A percentile compares a stretch with the other conserved stretches of the same genome.
Conservation (phyloP, 768 basidiomycete species). For the Cyclocybe cylindracea region DNA sequence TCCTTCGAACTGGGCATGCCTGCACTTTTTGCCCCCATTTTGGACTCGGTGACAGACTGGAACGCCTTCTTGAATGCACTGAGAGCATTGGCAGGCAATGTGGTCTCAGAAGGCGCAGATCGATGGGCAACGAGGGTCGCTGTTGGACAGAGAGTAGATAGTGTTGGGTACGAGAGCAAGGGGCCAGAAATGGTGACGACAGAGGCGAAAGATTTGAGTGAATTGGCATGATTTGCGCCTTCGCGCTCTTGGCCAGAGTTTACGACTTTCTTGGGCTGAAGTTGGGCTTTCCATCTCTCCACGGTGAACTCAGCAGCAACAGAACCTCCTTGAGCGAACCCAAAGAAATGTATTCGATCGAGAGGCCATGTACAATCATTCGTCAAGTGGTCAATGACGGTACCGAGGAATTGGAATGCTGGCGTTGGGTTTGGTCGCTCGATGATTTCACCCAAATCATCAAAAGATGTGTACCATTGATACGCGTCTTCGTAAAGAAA, state of each 20-base stretch:
- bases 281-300: slow-evolving; percentile 49
- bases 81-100: slow-evolving; percentile 46
- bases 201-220: slow-evolving; percentile 50
- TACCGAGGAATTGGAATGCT: slow-evolving; percentile 57
- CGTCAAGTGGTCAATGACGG: slow-evolving; percentile 57
- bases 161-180: slow-evolving; percentile 76
- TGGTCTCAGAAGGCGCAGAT: slow-evolving; percentile 41
- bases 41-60: slow-evolving; percentile 46
- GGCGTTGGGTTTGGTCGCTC: slow-evolving; percentile 71
- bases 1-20: slow-evolving; percentile 78
- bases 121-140: slow-evolving; percentile 65
- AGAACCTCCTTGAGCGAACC: slow-evolving; percentile 86
- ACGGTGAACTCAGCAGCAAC: slow-evolving; percentile 72
- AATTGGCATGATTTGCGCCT: slow-evolving; percentile 15
- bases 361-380: slow-evolving; percentile 65
- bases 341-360: slow-evolving; percentile 79
- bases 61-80: slow-evolving; percentile 65
- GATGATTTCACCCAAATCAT: slow-evolving; percentile 73
- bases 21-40: slow-evolving; percentile 37
- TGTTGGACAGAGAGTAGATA: slow-evolving; percentile 52
- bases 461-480: slow-evolving; percentile 88
- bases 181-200: slow-evolving; percentile 73
- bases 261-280: slow-evolving; percentile 16
- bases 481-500: slow-evolving; percentile 78
- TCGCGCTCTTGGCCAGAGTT: neutral